Conservation (phyloP, 306 rosid species). For the Corylus heterophylla region DNA sequence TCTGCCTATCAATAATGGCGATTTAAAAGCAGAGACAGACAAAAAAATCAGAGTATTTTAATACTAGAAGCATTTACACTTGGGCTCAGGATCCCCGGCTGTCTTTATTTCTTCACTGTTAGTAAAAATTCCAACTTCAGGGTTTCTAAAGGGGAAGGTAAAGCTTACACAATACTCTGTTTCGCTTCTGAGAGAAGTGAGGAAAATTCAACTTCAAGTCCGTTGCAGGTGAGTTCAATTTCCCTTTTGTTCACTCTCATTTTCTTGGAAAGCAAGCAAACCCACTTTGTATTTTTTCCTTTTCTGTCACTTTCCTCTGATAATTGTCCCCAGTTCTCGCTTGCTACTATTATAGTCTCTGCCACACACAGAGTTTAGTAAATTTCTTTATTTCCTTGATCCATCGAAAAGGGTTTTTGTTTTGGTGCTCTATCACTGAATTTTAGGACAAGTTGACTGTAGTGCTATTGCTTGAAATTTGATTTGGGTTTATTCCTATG, state of each 20-base stretch:
- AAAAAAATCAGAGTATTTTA: no score
- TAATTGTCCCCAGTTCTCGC: not conserved
- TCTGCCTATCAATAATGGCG: not conserved
- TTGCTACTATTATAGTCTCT: not conserved
- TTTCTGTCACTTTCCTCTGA: constrained; percentile 3
- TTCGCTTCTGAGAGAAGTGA: constrained; percentile 19
- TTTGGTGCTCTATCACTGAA: not conserved
- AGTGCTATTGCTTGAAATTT: not conserved
- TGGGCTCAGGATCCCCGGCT: no score
- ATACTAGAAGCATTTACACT: not conserved
- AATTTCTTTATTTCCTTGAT: not conserved
- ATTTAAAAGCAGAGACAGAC: no score
- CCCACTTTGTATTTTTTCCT: not conserved
- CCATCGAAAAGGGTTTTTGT: not conserved
- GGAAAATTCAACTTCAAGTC: not conserved
- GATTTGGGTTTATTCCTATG: not conserved
- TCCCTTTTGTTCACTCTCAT: not conserved
- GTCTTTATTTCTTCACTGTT: not conserved
- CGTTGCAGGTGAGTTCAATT: constrained; percentile 28
- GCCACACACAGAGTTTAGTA: not conserved
- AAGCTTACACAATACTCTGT: not conserved
- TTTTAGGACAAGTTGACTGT: not conserved
- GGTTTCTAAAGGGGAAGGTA: not conserved
- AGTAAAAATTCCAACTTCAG: not conserved
- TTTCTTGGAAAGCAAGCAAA: constrained; percentile 12